A percentile compares a stretch with the other conserved stretches of the same genome.
These are phyloP conservation scores for Aspergillus candidus DNA, from an alignment of 2,329 filamentous ascomycete species.

Conservation along the genomic window DNA sequence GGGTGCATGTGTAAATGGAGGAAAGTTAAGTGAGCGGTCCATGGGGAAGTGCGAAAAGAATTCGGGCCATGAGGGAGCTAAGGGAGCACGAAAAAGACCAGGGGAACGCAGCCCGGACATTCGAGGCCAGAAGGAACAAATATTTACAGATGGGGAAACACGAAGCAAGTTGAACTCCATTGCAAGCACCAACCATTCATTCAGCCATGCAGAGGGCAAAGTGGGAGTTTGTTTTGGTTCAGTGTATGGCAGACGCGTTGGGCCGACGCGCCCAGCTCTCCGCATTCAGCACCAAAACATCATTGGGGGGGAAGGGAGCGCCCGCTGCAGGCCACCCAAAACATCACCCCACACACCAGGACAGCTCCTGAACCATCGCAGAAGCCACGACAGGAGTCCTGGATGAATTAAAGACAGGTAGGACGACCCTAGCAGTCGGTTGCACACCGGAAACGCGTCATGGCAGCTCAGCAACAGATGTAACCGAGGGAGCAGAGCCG, in stretches of 20 bases:
- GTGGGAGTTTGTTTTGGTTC: background rate
- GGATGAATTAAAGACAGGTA: background rate
- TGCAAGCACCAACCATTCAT: too few species aligned
- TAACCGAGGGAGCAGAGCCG: conserved; percentile 16
- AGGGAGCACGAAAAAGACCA: too few species aligned
- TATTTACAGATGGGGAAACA: too few species aligned
- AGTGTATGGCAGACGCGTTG: conserved; percentile 21
- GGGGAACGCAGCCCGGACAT: too few species aligned
- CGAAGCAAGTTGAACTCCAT: too few species aligned
- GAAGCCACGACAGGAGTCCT: background rate
- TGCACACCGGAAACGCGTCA: conserved; percentile 24
- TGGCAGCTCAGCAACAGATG: conserved; percentile 21
- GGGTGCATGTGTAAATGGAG: too few species aligned
- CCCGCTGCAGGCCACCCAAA: background rate
- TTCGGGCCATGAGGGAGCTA: too few species aligned
- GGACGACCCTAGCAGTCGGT: background rate
- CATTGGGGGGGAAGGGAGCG: background rate
- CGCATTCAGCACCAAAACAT: conserved; percentile 12
- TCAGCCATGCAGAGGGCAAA: too few species aligned
- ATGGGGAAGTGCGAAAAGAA: too few species aligned
- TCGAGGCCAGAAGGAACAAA: too few species aligned
- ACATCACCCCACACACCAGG: too few species aligned
- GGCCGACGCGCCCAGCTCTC: conserved; percentile 22
- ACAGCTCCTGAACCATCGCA: background rate
- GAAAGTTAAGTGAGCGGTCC: too few species aligned